phyloP scores from a whole-genome alignment of 345 rosid species.

The Eucalyptus decipiens region DNA sequence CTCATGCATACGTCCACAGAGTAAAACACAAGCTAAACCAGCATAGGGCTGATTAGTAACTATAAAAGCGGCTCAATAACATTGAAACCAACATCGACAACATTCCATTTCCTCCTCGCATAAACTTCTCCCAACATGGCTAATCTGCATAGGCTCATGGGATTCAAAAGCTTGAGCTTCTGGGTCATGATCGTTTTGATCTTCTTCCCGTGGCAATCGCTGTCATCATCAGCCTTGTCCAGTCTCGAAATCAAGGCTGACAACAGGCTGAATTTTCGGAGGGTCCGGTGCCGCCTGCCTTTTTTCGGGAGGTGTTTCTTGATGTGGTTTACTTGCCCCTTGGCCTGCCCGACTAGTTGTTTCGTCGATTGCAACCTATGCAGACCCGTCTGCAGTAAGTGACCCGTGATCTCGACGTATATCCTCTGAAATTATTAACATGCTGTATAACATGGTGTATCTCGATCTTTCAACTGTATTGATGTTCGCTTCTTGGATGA shows the following conservation, averaged over 20 bases:
- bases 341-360: background rate
- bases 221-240: background rate
- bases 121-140: background rate
- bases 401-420: background rate
- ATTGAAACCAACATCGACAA: background rate
- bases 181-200: background rate
- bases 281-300: background rate
- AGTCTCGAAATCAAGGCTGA: background rate
- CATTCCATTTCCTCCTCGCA: background rate
- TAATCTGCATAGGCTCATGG: background rate
- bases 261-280: background rate
- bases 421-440: background rate
- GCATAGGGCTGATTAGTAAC: background rate
- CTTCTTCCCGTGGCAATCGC: background rate
- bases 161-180: background rate
- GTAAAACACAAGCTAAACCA: background rate
- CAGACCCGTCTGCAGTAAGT: background rate
- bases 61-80: background rate
- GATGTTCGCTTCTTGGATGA: background rate
- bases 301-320: background rate
- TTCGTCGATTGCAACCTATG: background rate
- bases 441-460: background rate
- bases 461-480: background rate
- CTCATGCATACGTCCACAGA: background rate
- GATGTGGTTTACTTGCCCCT: background rate